A percentile compares a stretch with the other conserved stretches of the same genome.
Evolutionary conservation across 495 filamentous ascomycete species (phyloP).

Genomic region (Halenospora varia): DNA sequence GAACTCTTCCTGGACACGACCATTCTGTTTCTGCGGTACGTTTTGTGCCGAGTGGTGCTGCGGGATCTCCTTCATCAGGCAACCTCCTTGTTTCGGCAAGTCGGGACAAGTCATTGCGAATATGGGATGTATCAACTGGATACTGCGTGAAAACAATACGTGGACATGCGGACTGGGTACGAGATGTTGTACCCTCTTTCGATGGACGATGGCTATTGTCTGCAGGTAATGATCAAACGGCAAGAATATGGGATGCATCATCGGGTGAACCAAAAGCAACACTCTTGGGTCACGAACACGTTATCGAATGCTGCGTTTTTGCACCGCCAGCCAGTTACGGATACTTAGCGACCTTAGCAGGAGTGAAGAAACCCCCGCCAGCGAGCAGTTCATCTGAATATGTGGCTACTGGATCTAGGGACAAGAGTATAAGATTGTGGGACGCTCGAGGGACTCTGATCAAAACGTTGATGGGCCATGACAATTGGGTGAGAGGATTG

Average conservation of each 20-base stretch:
- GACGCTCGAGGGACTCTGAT: conserved; percentile 80
- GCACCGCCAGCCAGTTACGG: conserved; percentile 77
- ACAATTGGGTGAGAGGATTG: conserved; percentile 90
- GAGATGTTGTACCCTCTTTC: conserved; percentile 74
- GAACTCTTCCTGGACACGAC: conserved; percentile 90
- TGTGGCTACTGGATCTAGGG: conserved; percentile 83
- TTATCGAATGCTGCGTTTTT: conserved; percentile 83
- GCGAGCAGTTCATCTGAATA: conserved; percentile 77
- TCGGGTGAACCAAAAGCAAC: conserved; percentile 73
- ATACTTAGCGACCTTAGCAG: conserved; percentile 74
- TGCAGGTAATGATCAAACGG: conserved; percentile 73
- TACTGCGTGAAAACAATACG: conserved; percentile 85
- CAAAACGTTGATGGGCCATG: conserved; percentile 85
- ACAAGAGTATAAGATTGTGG: conserved; percentile 92
- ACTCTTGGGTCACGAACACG: conserved; percentile 85
- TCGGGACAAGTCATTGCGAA: conserved; percentile 75
- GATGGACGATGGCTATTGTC: conserved; percentile 84
- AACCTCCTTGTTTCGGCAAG: conserved; percentile 80
- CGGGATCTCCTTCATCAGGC: conserved; percentile 56
- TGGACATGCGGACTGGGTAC: conserved; percentile 86
- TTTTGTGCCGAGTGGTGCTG: conserved; percentile 79
- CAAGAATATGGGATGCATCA: conserved; percentile 81
- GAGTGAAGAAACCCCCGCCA: conserved; percentile 76
- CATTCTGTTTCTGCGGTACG: conserved; percentile 84
- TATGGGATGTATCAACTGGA: conserved; percentile 92